These are phyloP conservation scores for Trichophaea hybrida DNA, from an alignment of 2,329 filamentous ascomycete species.

Conservation along the genomic window DNA sequence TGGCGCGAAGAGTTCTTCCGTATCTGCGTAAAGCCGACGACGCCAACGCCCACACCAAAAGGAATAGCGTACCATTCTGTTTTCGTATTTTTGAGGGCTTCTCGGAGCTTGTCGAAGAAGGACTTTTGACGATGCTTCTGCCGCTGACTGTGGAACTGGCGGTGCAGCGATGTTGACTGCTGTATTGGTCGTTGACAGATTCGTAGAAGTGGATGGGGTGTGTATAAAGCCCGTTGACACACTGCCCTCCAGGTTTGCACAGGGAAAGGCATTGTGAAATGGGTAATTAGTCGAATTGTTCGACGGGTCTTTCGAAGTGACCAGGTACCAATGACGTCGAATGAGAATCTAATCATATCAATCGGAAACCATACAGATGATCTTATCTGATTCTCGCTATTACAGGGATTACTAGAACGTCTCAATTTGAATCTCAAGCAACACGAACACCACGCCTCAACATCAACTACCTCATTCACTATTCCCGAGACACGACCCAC, in stretches of 20 bases:
- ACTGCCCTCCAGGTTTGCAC: neutral
- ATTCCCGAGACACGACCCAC: neutral
- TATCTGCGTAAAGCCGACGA: conserved; percentile 62
- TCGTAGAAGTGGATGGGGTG: neutral
- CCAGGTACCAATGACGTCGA: no score
- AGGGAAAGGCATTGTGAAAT: conserved; percentile 1
- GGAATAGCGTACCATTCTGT: conserved; percentile 86
- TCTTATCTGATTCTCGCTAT: neutral
- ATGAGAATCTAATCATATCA: no score
- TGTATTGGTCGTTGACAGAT: neutral
- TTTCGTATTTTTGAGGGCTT: conserved; percentile 40
- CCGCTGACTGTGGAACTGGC: neutral
- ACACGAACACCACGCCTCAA: neutral
- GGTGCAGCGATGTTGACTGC: neutral
- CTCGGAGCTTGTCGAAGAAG: conserved; percentile 1
- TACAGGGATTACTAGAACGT: neutral
- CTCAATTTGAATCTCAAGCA: neutral
- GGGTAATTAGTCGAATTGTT: no score
- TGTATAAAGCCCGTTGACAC: neutral
- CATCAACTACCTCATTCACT: neutral
- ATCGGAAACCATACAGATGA: no score
- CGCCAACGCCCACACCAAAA: conserved; percentile 68
- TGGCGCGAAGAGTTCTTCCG: conserved; percentile 28
- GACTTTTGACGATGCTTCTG: neutral
- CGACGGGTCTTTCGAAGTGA: no score